Evolutionary conservation across 345 rosid genomes (phyloP), one percentile per base, ranked within the genome.

Genomic region (Moringa oleifera): DNA sequence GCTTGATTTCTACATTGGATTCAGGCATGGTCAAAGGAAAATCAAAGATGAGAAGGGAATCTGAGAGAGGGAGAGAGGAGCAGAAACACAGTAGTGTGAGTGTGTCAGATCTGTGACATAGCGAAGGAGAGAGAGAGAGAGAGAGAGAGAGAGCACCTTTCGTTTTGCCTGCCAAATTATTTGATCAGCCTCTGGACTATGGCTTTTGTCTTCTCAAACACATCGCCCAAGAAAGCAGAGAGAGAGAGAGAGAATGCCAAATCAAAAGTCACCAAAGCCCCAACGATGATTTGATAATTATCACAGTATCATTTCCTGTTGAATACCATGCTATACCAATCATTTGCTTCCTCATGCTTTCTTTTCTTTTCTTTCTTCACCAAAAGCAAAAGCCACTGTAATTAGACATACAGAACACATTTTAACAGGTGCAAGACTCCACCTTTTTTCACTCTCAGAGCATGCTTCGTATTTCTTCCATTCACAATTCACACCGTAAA

Each of bases 261-360:
- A n/a, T n/a, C n/a, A n/a, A n/a, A n/a, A n/a, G n/a, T n/a, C 21
- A 45, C 52, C 33, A 49, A 68, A 73, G 11, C 37, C 5, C 6
- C 63, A 63, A 54, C 51, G 21, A 73, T 63, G 69, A 68, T 68
- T 73, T 73, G 72, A 73, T 63, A 67, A 73, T 68, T 18, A 73
- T 73, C 58, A 73, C 51, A 56, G 62, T 57, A 72, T 67, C 68
- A 72, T 72, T 67, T 72, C 37, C 64, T 73, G 69, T 73, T 67
- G 68, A 72, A 72, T 63, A 58, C 37, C 62, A 72, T 64, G 37
- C 72, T 67, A 67, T 72, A 67, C 54, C 59, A 52, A 8, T 52
- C 23, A 7, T n/a, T 52, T 52, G 9, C 23, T 52, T 22, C 66
- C 57, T 62, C 57, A 46, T 51, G 49, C 67, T 72, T 72, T 11